Evolutionary conservation across 495 filamentous ascomycete species (phyloP).

Genomic region (Penicillium parvum): DNA sequence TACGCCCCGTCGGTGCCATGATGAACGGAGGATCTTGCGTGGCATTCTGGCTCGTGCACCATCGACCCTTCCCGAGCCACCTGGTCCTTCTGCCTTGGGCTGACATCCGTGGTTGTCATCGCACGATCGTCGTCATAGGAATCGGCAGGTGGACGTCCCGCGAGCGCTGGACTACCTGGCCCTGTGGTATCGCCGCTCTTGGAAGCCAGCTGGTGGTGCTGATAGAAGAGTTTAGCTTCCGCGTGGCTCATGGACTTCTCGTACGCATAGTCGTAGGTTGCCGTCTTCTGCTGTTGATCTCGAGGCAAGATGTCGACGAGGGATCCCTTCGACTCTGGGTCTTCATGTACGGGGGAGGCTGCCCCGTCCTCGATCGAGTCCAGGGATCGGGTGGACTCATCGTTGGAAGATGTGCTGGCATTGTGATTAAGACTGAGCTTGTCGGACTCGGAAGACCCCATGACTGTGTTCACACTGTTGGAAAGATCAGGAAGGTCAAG

Average conservation of each 20-base stretch:
- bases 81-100: constrained; percentile 8
- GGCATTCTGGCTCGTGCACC: constrained; percentile 13
- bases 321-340: constrained; percentile 1
- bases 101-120: constrained; percentile 4
- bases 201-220: constrained; percentile 66
- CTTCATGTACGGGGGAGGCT: constrained; percentile 14
- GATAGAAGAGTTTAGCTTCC: constrained; percentile 93
- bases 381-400: constrained; percentile 9
- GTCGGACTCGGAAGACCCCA: constrained; percentile 21
- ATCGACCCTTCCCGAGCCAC: constrained; percentile 11
- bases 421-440: constrained; percentile 21
- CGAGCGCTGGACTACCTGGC: constrained; percentile 17
- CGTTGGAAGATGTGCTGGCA: constrained; percentile 15
- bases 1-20: constrained; percentile 1
- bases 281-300: constrained; percentile 73
- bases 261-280: constrained; percentile 79
- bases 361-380: constrained; percentile 7
- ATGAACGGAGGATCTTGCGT: constrained; percentile 5
- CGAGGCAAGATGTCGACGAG: constrained; percentile 55
- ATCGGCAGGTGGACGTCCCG: constrained; percentile 11
- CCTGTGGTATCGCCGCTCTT: constrained; percentile 17
- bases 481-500: not conserved
- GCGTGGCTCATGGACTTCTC: constrained; percentile 88
- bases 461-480: constrained; percentile 12
- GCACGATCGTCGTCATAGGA: constrained; percentile 7